These are phyloP conservation scores for Clarireedia homoeocarpa DNA, from an alignment of 2,329 filamentous ascomycete species.

Conservation along the genomic window DNA sequence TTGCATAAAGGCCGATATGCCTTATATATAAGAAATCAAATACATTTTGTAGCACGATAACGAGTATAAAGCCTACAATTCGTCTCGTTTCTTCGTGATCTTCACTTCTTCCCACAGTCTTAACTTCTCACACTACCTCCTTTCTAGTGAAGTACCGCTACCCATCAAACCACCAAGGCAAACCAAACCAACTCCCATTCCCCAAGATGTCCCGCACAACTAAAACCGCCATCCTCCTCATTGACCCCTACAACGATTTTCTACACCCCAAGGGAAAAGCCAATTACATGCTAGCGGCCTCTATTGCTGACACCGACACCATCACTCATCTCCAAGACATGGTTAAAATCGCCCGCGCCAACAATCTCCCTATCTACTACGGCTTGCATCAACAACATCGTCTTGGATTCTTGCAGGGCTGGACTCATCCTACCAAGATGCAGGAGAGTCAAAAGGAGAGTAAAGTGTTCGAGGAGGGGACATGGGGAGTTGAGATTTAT, in stretches of 20 bases:
- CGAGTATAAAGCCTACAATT: neutral
- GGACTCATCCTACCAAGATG: slow-evolving; percentile 23
- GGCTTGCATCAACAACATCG: slow-evolving; percentile 29
- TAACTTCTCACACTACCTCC: neutral
- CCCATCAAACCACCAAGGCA: neutral
- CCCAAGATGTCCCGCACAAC: neutral
- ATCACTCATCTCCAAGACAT: slow-evolving; percentile 24
- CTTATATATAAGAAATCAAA: neutral
- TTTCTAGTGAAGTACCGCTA: too few relatives aligned
- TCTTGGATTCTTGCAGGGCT: slow-evolving; percentile 22
- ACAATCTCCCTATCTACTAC: slow-evolving; percentile 30
- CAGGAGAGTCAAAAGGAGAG: slow-evolving; percentile 16
- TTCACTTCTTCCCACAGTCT: neutral
- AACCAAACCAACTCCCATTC: neutral
- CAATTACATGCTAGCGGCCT: slow-evolving; percentile 21
- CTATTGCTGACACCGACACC: slow-evolving; percentile 25
- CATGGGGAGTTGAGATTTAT: slow-evolving; percentile 27
- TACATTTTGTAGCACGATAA: neutral
- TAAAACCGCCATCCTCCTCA: slow-evolving; percentile 21
- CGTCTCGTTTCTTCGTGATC: neutral
- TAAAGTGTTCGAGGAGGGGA: slow-evolving; percentile 25
- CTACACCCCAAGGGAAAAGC: slow-evolving; percentile 23
- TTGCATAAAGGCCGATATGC: neutral
- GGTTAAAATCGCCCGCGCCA: slow-evolving; percentile 18
- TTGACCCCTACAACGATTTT: slow-evolving; percentile 27